phyloP scores from a whole-genome alignment of 352 stramenopile genomes.

The Globisporangium solare region DNA sequence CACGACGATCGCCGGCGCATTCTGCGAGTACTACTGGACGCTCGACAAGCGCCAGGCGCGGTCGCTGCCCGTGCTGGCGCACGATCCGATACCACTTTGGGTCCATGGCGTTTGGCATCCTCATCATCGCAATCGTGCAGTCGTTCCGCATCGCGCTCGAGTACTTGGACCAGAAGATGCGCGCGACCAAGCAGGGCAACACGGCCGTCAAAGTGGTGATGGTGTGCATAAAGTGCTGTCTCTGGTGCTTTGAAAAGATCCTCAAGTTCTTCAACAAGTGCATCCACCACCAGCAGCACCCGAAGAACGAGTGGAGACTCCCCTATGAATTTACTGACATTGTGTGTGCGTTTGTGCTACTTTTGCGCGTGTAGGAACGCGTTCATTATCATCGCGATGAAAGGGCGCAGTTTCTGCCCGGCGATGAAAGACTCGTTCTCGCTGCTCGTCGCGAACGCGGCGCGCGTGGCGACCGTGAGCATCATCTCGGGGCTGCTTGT shows the following conservation, averaged over 20 bases:
- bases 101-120: constrained; percentile 80
- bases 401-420: constrained; percentile 79
- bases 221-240: constrained; percentile 85
- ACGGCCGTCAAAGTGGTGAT: constrained; percentile 65
- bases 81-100: constrained; percentile 77
- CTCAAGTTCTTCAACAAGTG: constrained; percentile 89
- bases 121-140: constrained; percentile 86
- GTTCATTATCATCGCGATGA: constrained; percentile 89
- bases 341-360: too few relatives aligned
- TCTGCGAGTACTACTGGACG: constrained; percentile 88
- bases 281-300: too few relatives aligned
- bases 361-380: constrained; percentile 51
- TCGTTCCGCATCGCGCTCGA: constrained; percentile 66
- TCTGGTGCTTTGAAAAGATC: constrained; percentile 88
- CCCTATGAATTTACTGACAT: too few relatives aligned
- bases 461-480: constrained; percentile 83
- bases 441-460: constrained; percentile 93
- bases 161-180: constrained; percentile 80
- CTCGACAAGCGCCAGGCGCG: constrained; percentile 60
- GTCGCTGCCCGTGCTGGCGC: constrained; percentile 44
- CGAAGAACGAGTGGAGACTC: too few relatives aligned
- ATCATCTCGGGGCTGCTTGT: constrained; percentile 84
- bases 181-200: constrained; percentile 60
- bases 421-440: constrained; percentile 94
- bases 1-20: constrained; percentile 70